Base-by-base conservation (phyloP, 1,284 basidiomycete genomes). In the Anthracocystis panici-leucophaei region DNA sequence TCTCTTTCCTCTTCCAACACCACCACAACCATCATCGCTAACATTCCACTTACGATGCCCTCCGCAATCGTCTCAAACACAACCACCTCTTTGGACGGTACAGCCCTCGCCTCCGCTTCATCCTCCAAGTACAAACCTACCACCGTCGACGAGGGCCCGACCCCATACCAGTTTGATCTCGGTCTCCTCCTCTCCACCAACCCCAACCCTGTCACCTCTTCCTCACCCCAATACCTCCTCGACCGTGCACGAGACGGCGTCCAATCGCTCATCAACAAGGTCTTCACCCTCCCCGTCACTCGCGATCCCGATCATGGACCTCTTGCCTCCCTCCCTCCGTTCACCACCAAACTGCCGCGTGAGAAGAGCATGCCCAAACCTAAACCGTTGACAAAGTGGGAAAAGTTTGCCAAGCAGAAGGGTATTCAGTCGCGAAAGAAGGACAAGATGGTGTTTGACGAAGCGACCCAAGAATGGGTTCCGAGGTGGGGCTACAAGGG, bases 371-470 rank as follows among this genome's bases (percentile, higher is more conserved):
- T 98, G 25, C 96, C 96, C 0, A 95, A 95, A 83, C 91, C 92
- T 5, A 97, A 96, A 87, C 91, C 92, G 5, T 90, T 90, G 52
- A 98, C 96, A 16, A 99, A 97, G 86, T 99, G 97, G 97, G 93
- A 98, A 87, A 89, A 91, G 70, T 99, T 98, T 82, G 96, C 96
- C 16, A 91, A 91, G 62, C 91, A 92, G 46, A 98, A 97, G 88
- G 97, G 97, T 33, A 99, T 99, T 82, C 90, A 90, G 78, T 91
- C 88, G 83, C 70, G 78, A 9, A 90, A 88, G 75, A 90, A 90
- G 65, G 94, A 97, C 45, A 92, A 90, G 87, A 91, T 91, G 84
- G 90, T 92, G 9, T 99, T 93, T 91, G 95, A 99, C 86, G 96
- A 98, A 79, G 94, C 95, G 85, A 90, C 89, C 79, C 92, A 96